These are phyloP conservation scores for Caloboletus firmus DNA, from an alignment of 1,284 basidiomycete species.

Conservation along the genomic window DNA sequence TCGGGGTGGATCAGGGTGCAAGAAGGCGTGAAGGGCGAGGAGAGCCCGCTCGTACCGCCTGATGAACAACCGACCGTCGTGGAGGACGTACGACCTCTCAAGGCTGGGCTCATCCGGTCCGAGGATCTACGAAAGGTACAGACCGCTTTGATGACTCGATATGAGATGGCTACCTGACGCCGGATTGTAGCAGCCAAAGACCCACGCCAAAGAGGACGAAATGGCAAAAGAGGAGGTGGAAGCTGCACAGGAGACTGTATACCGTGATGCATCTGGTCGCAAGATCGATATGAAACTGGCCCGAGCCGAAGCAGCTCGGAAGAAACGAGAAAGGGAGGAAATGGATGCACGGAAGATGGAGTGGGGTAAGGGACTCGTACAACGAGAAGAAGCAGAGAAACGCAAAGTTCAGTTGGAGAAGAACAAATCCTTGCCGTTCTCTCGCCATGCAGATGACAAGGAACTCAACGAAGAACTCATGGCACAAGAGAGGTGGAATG, in stretches of 20 bases:
- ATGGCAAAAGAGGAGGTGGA: conserved; percentile 52
- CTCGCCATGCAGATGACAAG: conserved; percentile 79
- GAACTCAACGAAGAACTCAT: conserved; percentile 84
- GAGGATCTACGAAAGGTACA: conserved; percentile 57
- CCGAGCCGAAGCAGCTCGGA: conserved; percentile 75
- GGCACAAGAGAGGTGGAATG: conserved; percentile 85
- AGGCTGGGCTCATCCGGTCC: conserved; percentile 78
- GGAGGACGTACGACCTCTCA: conserved; percentile 47
- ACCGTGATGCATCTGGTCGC: conserved; percentile 87
- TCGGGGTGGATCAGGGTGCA: conserved; percentile 60
- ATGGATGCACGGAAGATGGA: conserved; percentile 89
- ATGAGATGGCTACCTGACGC: conserved; percentile 5
- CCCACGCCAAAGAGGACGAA: conserved; percentile 42
- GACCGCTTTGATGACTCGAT: not conserved
- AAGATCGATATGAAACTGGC: conserved; percentile 87
- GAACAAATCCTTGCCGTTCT: conserved; percentile 66
- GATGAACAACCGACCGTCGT: conserved; percentile 71
- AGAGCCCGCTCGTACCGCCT: conserved; percentile 52
- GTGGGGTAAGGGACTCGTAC: conserved; percentile 94
- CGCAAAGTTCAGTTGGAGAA: conserved; percentile 63
- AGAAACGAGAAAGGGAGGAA: conserved; percentile 78
- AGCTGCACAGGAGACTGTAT: conserved; percentile 85
- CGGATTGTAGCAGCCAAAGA: conserved; percentile 40
- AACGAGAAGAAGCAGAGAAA: conserved; percentile 76
- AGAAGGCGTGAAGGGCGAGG: conserved; percentile 44